Evolutionary conservation across 805 yeast genomes (phyloP).

Genomic region (Cyberlindnera amylophila): DNA sequence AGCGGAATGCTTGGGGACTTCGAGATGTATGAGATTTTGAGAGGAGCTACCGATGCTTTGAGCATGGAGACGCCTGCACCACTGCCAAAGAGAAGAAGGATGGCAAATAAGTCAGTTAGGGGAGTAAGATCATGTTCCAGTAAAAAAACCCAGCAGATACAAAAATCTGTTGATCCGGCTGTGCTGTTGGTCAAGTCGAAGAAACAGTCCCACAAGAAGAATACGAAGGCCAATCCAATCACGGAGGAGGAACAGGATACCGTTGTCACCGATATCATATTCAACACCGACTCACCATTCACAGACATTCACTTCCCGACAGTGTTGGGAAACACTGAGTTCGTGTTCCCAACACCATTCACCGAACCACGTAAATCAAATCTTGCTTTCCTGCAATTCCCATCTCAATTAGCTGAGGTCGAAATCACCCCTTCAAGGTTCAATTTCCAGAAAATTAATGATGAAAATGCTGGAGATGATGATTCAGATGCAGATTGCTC

Average conservation of each 20-base stretch:
- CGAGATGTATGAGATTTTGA: constrained; percentile 25
- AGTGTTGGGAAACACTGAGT: not conserved
- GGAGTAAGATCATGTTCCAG: not conserved
- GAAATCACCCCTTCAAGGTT: not conserved
- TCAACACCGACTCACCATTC: not conserved
- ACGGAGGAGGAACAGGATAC: not conserved
- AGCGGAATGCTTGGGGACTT: constrained; percentile 13
- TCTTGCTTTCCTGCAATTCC: not conserved
- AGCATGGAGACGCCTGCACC: not conserved
- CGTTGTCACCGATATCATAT: not conserved
- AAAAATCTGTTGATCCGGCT: not conserved
- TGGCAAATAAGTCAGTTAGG: not conserved
- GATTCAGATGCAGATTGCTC: not conserved
- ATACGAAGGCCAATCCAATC: not conserved
- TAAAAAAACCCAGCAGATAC: no score
- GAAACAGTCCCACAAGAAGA: not conserved
- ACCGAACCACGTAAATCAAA: not conserved
- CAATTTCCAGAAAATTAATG: not conserved
- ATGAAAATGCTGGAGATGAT: not conserved
- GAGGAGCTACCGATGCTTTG: constrained; percentile 18
- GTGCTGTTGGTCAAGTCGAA: not conserved
- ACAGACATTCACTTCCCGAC: not conserved
- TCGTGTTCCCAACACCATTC: not conserved
- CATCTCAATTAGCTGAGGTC: not conserved
- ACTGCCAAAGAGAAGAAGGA: not conserved